Percentiles rank a stretch among this genome's conserved stretches.
Evolutionary conservation across 768 basidiomycete species (phyloP).

Genomic region (Boletales sp.): DNA sequence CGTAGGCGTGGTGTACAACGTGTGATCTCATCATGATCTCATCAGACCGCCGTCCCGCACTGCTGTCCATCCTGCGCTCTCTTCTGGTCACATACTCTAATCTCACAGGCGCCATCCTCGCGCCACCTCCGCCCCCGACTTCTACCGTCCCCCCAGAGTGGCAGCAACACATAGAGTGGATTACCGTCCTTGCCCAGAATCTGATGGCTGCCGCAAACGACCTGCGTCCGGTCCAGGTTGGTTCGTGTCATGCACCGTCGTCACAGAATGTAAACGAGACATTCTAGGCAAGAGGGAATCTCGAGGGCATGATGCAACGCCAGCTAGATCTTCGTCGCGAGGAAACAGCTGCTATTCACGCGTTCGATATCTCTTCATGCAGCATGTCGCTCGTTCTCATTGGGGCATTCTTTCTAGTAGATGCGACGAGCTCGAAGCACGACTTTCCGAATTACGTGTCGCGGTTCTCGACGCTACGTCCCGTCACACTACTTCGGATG

Average conservation of each 20-base stretch:
- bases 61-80: conserved; percentile 68
- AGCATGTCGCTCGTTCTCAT: conserved; percentile 6
- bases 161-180: conserved; percentile 77
- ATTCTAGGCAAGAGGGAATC: conserved; percentile 67
- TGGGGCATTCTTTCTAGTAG: conserved; percentile 40
- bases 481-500: not conserved
- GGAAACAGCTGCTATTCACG: conserved; percentile 66
- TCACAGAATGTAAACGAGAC: not conserved
- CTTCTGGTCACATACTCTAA: conserved; percentile 77
- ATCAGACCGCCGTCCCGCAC: conserved; percentile 73
- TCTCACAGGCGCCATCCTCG: conserved; percentile 64
- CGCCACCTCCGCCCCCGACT: conserved; percentile 54
- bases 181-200: conserved; percentile 76
- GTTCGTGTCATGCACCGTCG: conserved; percentile 10
- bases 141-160: conserved; percentile 57
- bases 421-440: conserved; percentile 67
- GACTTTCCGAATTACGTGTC: conserved; percentile 52
- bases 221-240: conserved; percentile 80
- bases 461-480: conserved; percentile 13
- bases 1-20: not conserved
- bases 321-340: conserved; percentile 72
- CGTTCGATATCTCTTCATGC: conserved; percentile 41
- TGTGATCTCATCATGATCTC: conserved; percentile 6
- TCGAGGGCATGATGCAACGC: conserved; percentile 77
- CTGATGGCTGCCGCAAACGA: conserved; percentile 90